phyloP scores from a whole-genome alignment of 140 eudicot genomes.

The Erigeron philadelphicus region DNA sequence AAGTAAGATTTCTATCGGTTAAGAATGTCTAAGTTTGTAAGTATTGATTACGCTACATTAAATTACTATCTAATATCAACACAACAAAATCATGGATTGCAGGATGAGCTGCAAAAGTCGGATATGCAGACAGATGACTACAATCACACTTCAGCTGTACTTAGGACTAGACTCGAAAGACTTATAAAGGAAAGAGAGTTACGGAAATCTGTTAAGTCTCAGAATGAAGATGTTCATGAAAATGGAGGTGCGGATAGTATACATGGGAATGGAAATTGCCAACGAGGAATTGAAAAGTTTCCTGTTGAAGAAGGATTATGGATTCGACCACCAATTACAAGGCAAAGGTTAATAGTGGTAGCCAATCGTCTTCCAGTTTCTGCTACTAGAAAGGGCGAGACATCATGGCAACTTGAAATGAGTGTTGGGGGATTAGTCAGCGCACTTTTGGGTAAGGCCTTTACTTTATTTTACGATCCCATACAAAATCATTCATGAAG shows the following conservation, averaged over 20 bases:
- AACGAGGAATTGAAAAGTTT: slow-evolving; percentile 23
- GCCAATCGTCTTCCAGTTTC: slow-evolving; percentile 82
- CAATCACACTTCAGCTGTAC: slow-evolving; percentile 38
- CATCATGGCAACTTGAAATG: slow-evolving; percentile 68
- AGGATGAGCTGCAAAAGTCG: slow-evolving; percentile 45
- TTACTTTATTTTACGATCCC: background rate
- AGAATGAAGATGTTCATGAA: slow-evolving; percentile 34
- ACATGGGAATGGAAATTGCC: slow-evolving; percentile 22
- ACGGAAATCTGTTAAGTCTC: slow-evolving; percentile 42
- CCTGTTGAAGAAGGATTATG: slow-evolving; percentile 31
- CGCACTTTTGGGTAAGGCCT: slow-evolving; percentile 68
- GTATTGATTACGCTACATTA: background rate
- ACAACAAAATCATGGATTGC: slow-evolving; percentile 18
- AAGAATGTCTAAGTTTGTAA: background rate
- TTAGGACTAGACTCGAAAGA: slow-evolving; percentile 61
- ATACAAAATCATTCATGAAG: background rate
- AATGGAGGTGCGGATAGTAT: slow-evolving; percentile 27
- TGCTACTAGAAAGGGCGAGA: slow-evolving; percentile 60
- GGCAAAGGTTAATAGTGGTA: slow-evolving; percentile 63
- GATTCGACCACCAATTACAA: slow-evolving; percentile 28
- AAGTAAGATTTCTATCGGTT: background rate
- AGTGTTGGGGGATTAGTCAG: slow-evolving; percentile 86
- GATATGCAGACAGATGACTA: slow-evolving; percentile 39
- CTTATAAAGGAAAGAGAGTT: slow-evolving; percentile 64
- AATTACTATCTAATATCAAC: background rate